These are phyloP conservation scores for Craterostigma plantagineum DNA, from an alignment of 257 asterid genomes.

Conservation along the genomic window DNA sequence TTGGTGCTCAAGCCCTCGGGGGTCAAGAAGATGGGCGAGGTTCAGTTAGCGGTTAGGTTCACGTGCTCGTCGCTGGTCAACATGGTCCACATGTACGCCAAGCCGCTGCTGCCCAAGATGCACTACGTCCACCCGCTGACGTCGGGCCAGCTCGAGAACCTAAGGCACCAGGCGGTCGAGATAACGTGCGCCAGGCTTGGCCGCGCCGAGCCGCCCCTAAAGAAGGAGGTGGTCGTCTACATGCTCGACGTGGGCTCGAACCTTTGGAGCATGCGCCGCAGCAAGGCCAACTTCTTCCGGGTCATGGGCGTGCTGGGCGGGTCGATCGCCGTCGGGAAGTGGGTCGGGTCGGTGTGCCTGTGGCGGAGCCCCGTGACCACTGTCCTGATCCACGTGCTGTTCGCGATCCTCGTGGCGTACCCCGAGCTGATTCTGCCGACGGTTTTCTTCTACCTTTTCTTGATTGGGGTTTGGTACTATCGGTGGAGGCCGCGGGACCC, in stretches of 20 bases:
- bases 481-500: constrained; percentile 39
- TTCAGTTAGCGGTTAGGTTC: constrained; percentile 45
- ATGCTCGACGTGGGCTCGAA: constrained; percentile 62
- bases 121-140: constrained; percentile 56
- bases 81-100: constrained; percentile 30
- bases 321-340: constrained; percentile 25
- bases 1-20: constrained; percentile 39
- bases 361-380: constrained; percentile 50
- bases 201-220: constrained; percentile 60
- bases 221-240: constrained; percentile 59
- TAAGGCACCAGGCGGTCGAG: constrained; percentile 44
- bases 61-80: constrained; percentile 35
- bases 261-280: constrained; percentile 73
- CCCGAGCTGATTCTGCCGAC: constrained; percentile 53
- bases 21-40: constrained; percentile 52
- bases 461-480: constrained; percentile 42
- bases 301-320: constrained; percentile 31
- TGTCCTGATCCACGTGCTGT: constrained; percentile 28
- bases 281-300: constrained; percentile 64
- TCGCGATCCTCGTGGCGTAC: constrained; percentile 32
- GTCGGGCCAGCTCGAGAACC: constrained; percentile 30
- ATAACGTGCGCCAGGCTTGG: constrained; percentile 38
- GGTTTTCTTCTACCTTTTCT: constrained; percentile 30
- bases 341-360: constrained; percentile 29
- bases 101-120: constrained; percentile 50